A percentile compares a stretch with the other conserved stretches of the same genome.
phyloP scores from a whole-genome alignment of 78 protist genomes.

The Guillardia theta region DNA sequence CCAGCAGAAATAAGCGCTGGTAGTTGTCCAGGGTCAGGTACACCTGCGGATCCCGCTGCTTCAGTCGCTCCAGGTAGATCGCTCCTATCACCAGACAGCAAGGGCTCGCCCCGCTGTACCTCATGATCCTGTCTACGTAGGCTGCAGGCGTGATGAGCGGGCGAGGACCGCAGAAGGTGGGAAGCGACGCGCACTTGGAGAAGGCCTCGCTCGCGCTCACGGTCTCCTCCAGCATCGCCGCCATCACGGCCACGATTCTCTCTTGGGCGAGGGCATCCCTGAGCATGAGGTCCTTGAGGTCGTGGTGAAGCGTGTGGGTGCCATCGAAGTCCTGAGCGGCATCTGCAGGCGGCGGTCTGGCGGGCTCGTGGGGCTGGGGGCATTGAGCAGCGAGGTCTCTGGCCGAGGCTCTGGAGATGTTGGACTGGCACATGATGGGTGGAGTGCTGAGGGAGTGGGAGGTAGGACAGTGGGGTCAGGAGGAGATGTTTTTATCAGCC shows the following conservation, averaged over 20 bases:
- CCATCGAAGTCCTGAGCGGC: too few species aligned
- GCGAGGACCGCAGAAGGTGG: neutral
- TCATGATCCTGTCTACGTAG: neutral
- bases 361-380: too few species aligned
- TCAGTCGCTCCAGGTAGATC: slow-evolving; percentile 13
- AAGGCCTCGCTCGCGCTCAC: neutral
- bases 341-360: too few species aligned
- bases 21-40: neutral
- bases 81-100: neutral
- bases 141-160: neutral
- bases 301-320: too few species aligned
- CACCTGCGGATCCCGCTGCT: neutral
- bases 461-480: too few species aligned
- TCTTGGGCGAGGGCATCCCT: too few species aligned
- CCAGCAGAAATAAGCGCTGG: slow-evolving; percentile 3
- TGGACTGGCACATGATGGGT: too few species aligned
- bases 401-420: too few species aligned
- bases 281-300: too few species aligned
- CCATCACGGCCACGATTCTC: neutral
- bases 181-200: neutral
- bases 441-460: too few species aligned
- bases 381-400: too few species aligned
- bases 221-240: neutral
- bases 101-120: neutral
- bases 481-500: too few species aligned